Conservation (phyloP, 2,329 filamentous ascomycete genomes). For the Phaeosphaeria sp. region DNA sequence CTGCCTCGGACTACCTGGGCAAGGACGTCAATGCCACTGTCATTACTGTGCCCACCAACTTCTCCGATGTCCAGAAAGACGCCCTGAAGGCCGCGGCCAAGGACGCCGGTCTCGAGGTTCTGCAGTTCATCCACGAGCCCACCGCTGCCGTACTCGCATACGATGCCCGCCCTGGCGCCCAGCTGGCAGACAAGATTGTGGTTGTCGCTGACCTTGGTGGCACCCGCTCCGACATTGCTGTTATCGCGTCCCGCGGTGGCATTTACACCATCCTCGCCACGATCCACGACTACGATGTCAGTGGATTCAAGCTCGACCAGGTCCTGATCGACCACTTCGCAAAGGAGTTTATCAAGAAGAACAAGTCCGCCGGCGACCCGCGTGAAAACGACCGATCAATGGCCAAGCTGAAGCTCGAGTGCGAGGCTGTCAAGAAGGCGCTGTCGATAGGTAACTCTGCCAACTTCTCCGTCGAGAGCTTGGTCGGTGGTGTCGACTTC, state of each 20-base stretch:
- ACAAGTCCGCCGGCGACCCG: slow-evolving; percentile 77
- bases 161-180: slow-evolving; percentile 80
- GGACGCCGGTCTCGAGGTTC: slow-evolving; percentile 82
- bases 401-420: slow-evolving; percentile 91
- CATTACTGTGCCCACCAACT: slow-evolving; percentile 93
- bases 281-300: slow-evolving; percentile 92
- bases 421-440: slow-evolving; percentile 90
- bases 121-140: slow-evolving; percentile 93
- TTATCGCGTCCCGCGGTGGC: slow-evolving; percentile 88
- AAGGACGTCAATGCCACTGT: slow-evolving; percentile 95
- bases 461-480: slow-evolving; percentile 89
- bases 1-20: slow-evolving; percentile 90
- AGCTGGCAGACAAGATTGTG: slow-evolving; percentile 82
- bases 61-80: slow-evolving; percentile 83
- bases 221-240: slow-evolving; percentile 88
- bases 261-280: slow-evolving; percentile 97
- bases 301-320: slow-evolving; percentile 85
- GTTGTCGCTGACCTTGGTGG: slow-evolving; percentile 93
- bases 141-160: slow-evolving; percentile 89
- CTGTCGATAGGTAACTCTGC: slow-evolving; percentile 88
- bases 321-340: slow-evolving; percentile 95
- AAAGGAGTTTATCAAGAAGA: slow-evolving; percentile 98
- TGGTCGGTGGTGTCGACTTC: slow-evolving; percentile 90
- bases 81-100: slow-evolving; percentile 80
- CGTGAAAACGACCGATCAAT: slow-evolving; percentile 79